These are phyloP conservation scores for Cryphonectria parasitica DNA, from an alignment of 2,329 filamentous ascomycete species.

Conservation along the genomic window DNA sequence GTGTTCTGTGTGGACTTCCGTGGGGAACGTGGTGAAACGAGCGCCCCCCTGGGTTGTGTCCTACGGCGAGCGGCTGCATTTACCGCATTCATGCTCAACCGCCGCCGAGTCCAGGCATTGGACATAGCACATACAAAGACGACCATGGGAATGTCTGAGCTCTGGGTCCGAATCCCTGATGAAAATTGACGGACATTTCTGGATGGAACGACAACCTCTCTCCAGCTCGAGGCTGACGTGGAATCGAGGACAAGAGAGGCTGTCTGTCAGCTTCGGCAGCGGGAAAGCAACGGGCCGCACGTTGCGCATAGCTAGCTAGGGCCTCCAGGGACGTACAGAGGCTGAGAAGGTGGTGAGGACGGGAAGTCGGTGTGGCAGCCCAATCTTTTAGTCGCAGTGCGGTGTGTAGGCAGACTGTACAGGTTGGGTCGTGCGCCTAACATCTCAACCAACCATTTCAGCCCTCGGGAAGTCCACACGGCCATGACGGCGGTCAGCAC, in stretches of 20 bases:
- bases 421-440: neutral
- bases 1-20: slow-evolving; percentile 3
- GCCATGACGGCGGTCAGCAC: slow-evolving; percentile 11
- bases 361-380: slow-evolving; percentile 9
- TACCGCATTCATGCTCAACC: neutral
- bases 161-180: neutral
- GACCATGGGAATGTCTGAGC: neutral
- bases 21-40: slow-evolving; percentile 2
- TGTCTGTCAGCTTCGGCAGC: neutral
- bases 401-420: neutral
- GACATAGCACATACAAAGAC: neutral
- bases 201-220: neutral
- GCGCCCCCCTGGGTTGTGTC: neutral
- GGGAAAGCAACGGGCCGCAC: neutral
- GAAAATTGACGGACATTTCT: neutral
- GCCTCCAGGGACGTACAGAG: neutral
- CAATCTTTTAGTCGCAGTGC: neutral
- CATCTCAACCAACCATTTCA: neutral
- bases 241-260: neutral
- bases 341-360: neutral
- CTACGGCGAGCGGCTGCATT: neutral
- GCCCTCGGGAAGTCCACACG: slow-evolving; percentile 3
- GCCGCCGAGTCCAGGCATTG: neutral
- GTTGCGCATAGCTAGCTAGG: neutral
- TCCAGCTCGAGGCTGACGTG: neutral